phyloP scores from a whole-genome alignment of 805 yeast genomes.

The Suhomyces sp. region DNA sequence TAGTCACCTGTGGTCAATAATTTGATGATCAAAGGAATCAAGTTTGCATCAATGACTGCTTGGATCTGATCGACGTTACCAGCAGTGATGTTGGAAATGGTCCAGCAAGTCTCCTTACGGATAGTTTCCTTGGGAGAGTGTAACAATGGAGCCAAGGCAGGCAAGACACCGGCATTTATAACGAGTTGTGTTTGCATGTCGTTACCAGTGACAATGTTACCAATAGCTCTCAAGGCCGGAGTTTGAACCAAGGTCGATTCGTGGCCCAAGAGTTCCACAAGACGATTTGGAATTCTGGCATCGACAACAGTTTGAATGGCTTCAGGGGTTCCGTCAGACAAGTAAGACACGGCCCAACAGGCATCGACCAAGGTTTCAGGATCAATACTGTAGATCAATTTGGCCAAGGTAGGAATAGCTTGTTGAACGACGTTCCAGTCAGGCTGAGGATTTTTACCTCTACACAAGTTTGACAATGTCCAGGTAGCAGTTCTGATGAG shows the following conservation, averaged over 20 bases:
- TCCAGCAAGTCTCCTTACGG: constrained; percentile 98
- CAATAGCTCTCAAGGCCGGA: constrained; percentile 95
- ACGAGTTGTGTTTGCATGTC: constrained; percentile 94
- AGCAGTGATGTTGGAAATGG: constrained; percentile 95
- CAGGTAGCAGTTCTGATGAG: constrained; percentile 95
- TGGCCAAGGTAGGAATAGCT: constrained; percentile 89
- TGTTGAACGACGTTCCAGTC: constrained; percentile 85
- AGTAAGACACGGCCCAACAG: constrained; percentile 96
- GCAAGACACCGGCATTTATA: constrained; percentile 87
- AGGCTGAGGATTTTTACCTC: constrained; percentile 96
- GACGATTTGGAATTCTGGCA: constrained; percentile 89
- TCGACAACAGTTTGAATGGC: constrained; percentile 97
- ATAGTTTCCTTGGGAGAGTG: constrained; percentile 86
- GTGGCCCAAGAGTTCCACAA: constrained; percentile 86
- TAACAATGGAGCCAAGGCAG: constrained; percentile 77
- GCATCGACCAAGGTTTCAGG: constrained; percentile 95
- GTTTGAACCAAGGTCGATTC: constrained; percentile 87
- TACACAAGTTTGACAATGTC: constrained; percentile 94
- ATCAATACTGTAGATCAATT: constrained; percentile 85
- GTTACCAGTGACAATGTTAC: constrained; percentile 96
- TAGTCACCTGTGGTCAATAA: constrained; percentile 80
- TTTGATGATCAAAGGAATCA: constrained; percentile 87
- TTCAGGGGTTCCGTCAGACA: constrained; percentile 88
- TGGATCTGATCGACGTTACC: constrained; percentile 95
- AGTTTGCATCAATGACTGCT: constrained; percentile 91